Base-by-base conservation (phyloP, 345 rosid genomes). In the Citrus sinensis region DNA sequence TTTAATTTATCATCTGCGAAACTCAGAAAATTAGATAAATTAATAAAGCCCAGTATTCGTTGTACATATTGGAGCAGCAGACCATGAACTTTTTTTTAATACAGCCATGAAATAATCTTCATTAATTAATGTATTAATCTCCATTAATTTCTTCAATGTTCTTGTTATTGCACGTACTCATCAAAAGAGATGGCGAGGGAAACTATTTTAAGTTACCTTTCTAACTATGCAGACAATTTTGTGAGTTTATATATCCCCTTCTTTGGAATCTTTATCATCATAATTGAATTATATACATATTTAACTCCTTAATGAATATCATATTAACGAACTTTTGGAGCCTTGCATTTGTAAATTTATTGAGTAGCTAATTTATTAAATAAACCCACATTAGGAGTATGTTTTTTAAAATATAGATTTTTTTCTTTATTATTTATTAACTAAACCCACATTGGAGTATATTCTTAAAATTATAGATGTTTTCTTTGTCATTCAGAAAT, bases 11-110 rank as follows among this genome's bases (percentile, higher is more conserved):
- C 5, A 46, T 13, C 5, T 3, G 1, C 51, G 4, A 62, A 75
- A 62, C 29, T 56, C 30, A 17, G 40, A 37, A 8, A 59, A 40
- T 61, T 7, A 9, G 55, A 24, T 2, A 13, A 29, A 58, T 34
- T 32, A 37, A 58, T 61, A 4, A 16, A 60, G 16, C 17, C 9
- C 51, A 25, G 24, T 39, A 25, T 8, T n/a, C 14, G 51, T 73
- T 32, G 32, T 9, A 24, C 51, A 24, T 3, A 20, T 65, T 75
- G 78, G 76, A 74, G 67, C 76, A 70, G 61, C 39, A 40, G 58
- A 49, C 58, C n/a, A 25, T 73, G 76, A 58, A 9, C 46, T 40
- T 37, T 37, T 40, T 40, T 40, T 9, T 0, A 9, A 40, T 40
- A 40, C 13, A 42, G 13, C 13, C 49, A 2, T 0, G 14, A 10